Evolutionary conservation across 768 basidiomycete species (phyloP).

Genomic region (Pilatotrama ljubarskyi): DNA sequence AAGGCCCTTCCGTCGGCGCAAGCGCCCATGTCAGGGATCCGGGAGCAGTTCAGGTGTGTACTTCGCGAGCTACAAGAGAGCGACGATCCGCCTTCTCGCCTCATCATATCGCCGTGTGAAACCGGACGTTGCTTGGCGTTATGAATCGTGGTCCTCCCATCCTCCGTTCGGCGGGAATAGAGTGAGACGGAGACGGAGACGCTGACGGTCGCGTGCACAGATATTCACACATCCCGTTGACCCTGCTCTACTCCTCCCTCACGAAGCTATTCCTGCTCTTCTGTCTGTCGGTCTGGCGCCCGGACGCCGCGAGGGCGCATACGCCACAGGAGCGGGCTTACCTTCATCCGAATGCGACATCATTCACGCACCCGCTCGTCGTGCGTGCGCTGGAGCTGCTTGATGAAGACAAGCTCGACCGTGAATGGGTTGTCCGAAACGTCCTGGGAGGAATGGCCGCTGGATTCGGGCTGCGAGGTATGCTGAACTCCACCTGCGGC

Average conservation of each 20-base stretch:
- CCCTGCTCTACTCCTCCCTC: conserved; percentile 78
- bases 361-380: conserved; percentile 37
- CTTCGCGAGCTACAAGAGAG: neutral
- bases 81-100: neutral
- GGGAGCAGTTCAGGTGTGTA: conserved; percentile 60
- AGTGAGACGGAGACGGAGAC: neutral
- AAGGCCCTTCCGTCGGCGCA: conserved; percentile 30
- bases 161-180: neutral
- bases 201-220: conserved; percentile 35
- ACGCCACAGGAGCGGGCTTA: neutral
- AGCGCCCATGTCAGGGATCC: conserved; percentile 47
- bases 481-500: conserved; percentile 11
- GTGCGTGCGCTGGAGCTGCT: conserved; percentile 51
- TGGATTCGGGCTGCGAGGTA: conserved; percentile 83
- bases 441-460: conserved; percentile 84
- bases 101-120: neutral
- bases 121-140: neutral
- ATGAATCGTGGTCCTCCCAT: too few species aligned
- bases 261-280: conserved; percentile 85
- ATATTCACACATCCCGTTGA: conserved; percentile 74
- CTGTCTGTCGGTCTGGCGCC: conserved; percentile 78
- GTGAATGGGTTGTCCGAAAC: conserved; percentile 84
- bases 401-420: conserved; percentile 73
- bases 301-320: conserved; percentile 31
- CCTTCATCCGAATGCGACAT: conserved; percentile 29